Evolutionary conservation across 305 asterid genomes (phyloP).

Genomic region (Rubia tinctorum): DNA sequence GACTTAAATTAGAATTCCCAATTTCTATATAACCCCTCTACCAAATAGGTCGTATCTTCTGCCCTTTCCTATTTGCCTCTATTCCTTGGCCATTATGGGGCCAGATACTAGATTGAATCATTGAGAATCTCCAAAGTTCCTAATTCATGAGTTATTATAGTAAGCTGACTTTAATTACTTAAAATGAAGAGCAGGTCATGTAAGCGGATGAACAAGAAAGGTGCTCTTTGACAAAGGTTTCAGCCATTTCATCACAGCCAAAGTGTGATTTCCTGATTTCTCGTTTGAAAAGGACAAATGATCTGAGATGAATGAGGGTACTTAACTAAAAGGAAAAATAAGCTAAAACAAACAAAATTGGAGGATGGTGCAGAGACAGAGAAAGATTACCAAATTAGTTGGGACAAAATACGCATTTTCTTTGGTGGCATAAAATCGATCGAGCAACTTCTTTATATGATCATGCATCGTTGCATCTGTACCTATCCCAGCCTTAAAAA

Average conservation of each 20-base stretch:
- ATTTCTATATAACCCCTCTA: not conserved
- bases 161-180: not conserved
- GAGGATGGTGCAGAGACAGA: conserved; percentile 10
- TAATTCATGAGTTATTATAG: not conserved
- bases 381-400: conserved; percentile 69
- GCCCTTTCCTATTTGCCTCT: not conserved
- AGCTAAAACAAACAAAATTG: not conserved
- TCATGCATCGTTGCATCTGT: conserved; percentile 99
- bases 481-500: conserved; percentile 88
- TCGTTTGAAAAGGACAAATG: not conserved
- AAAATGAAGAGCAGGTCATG: not conserved
- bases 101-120: not conserved
- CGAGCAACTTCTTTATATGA: conserved; percentile 96
- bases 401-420: conserved; percentile 86
- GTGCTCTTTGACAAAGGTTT: not conserved
- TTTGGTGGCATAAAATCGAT: conserved; percentile 89
- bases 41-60: not conserved
- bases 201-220: not conserved
- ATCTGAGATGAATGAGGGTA: not conserved
- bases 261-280: not conserved
- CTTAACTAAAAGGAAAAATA: not conserved
- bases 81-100: not conserved
- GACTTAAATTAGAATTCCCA: not conserved
- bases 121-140: not conserved
- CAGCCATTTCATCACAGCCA: not conserved